phyloP scores from a whole-genome alignment of 1,284 basidiomycete genomes.

The Amylostereum areolatum region DNA sequence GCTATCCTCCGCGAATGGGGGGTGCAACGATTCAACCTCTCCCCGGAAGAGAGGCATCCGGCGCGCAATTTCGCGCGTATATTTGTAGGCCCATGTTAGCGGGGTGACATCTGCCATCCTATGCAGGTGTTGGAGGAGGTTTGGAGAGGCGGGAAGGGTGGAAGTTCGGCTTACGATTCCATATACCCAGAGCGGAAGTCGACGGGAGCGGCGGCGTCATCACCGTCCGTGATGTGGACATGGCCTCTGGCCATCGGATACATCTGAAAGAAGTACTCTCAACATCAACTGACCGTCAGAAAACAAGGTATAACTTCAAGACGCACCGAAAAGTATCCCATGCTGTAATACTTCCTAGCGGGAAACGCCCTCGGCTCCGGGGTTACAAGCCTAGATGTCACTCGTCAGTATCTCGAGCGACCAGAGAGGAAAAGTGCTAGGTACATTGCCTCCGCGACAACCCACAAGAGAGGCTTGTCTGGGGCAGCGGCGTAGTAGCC shows the following conservation, averaged over 20 bases:
- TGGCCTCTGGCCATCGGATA: conserved; percentile 36
- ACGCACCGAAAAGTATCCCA: conserved; percentile 19
- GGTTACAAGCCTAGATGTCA: too few relatives aligned
- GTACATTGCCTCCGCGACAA: conserved; percentile 24
- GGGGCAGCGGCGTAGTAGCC: conserved; percentile 35
- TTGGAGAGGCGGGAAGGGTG: neutral
- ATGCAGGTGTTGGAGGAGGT: neutral
- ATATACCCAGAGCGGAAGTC: conserved; percentile 31
- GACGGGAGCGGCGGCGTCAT: conserved; percentile 26
- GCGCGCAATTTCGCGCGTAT: conserved; percentile 48
- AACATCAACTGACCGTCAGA: too few relatives aligned
- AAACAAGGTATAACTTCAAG: too few relatives aligned
- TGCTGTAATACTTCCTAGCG: conserved; percentile 25
- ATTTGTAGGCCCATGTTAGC: conserved; percentile 54
- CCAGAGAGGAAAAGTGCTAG: conserved; percentile 14
- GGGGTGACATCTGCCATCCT: conserved; percentile 50
- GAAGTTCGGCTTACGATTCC: conserved; percentile 8
- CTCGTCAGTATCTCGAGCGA: too few relatives aligned
- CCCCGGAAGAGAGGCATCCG: conserved; percentile 53
- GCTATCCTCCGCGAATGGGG: conserved; percentile 41
- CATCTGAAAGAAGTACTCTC: neutral
- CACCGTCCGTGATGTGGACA: conserved; percentile 35
- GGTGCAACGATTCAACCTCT: conserved; percentile 40
- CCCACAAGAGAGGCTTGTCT: conserved; percentile 42
- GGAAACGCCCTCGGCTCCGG: conserved; percentile 16